Evolutionary conservation across 129 eudicot genomes (phyloP).

Genomic region (Heracleum sosnowskyi): DNA sequence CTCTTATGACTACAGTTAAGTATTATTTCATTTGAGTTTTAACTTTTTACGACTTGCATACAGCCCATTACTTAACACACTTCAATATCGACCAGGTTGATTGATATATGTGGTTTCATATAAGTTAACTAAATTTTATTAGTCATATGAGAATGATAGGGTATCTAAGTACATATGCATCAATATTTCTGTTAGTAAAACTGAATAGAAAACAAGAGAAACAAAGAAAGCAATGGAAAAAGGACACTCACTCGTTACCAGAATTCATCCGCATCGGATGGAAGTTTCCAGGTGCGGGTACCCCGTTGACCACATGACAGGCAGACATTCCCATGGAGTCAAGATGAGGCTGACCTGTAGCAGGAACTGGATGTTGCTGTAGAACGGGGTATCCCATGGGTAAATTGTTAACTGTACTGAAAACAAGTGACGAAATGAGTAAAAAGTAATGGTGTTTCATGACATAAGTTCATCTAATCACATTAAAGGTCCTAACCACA

Average conservation of each 20-base stretch:
- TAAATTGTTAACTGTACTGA: slow-evolving; percentile 89
- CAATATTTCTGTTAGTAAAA: not conserved
- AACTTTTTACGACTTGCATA: no score
- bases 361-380: slow-evolving; percentile 68
- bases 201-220: not conserved
- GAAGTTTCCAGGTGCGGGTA: slow-evolving; percentile 80
- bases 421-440: slow-evolving; percentile 31
- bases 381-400: slow-evolving; percentile 98
- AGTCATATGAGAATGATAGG: not conserved
- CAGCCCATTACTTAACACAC: no score
- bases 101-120: not conserved
- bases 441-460: slow-evolving; percentile 18
- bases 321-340: slow-evolving; percentile 83
- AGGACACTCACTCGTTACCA: slow-evolving; percentile 59
- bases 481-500: no score
- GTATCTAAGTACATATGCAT: not conserved
- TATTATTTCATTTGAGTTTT: not conserved
- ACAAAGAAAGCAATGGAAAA: not conserved
- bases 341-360: slow-evolving; percentile 83
- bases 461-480: not conserved
- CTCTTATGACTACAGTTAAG: not conserved
- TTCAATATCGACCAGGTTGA: no score
- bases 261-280: slow-evolving; percentile 90
- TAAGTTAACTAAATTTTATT: not conserved
- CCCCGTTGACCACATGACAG: slow-evolving; percentile 96